Conservation (phyloP, 2,329 filamentous ascomycete species). For the Trichoderma breve region DNA sequence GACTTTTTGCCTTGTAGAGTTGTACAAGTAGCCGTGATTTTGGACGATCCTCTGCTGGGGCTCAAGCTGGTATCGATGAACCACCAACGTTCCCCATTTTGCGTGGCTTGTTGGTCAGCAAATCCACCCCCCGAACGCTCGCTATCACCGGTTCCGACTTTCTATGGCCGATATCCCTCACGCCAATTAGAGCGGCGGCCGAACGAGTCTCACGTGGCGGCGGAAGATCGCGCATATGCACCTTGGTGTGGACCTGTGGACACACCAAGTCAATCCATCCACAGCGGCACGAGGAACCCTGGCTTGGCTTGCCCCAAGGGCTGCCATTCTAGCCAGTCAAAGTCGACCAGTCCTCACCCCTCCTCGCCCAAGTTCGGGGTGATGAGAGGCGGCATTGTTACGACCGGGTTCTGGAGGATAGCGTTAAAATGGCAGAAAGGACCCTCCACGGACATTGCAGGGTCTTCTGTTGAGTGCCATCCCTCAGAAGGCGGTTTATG, state of each 20-base stretch:
- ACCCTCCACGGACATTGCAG: slow-evolving; percentile 10
- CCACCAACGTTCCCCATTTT: slow-evolving; percentile 10
- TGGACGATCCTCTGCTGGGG: slow-evolving; percentile 6
- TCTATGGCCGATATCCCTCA: slow-evolving; percentile 18
- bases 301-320: slow-evolving; percentile 22
- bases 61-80: slow-evolving; percentile 11
- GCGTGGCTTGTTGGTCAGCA: slow-evolving; percentile 14
- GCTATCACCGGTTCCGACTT: slow-evolving; percentile 20
- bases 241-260: slow-evolving; percentile 13
- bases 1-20: not conserved
- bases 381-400: not conserved
- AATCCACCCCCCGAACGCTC: not conserved
- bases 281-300: slow-evolving; percentile 33
- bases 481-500: slow-evolving; percentile 1
- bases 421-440: slow-evolving; percentile 6
- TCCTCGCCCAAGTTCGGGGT: slow-evolving; percentile 2
- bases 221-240: slow-evolving; percentile 36
- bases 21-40: not conserved
- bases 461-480: not conserved
- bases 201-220: slow-evolving; percentile 33
- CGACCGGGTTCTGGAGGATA: not conserved
- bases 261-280: slow-evolving; percentile 19
- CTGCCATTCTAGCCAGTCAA: slow-evolving; percentile 25
- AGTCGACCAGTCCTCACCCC: slow-evolving; percentile 24
- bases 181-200: slow-evolving; percentile 18